A percentile compares a stretch with the other conserved stretches of the same genome.
phyloP scores from a whole-genome alignment of 352 stramenopile genomes.

The Elongisporangium undulatum region DNA sequence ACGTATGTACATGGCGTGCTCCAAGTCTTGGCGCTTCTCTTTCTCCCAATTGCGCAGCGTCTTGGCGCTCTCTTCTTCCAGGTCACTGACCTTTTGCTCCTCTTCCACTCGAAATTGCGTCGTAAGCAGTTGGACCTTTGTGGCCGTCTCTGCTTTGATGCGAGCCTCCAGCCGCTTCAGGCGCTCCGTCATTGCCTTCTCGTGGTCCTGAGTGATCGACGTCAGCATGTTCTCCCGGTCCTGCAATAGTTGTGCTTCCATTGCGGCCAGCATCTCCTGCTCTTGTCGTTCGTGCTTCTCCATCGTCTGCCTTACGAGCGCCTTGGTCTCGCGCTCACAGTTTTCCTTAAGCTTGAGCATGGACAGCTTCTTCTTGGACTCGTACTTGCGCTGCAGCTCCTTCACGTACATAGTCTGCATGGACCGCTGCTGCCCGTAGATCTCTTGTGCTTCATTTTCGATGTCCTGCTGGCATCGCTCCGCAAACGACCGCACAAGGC shows the following conservation, averaged over 20 bases:
- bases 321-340: conserved; percentile 50
- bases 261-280: conserved; percentile 18
- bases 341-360: conserved; percentile 39
- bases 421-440: conserved; percentile 27
- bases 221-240: conserved; percentile 29
- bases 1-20: conserved; percentile 35
- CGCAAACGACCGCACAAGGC: conserved; percentile 27
- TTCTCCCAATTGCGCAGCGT: conserved; percentile 30
- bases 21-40: conserved; percentile 36
- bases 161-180: conserved; percentile 31
- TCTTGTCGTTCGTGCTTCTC: conserved; percentile 45
- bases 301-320: conserved; percentile 31
- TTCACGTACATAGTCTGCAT: conserved; percentile 32
- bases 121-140: conserved; percentile 23
- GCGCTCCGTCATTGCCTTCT: conserved; percentile 28
- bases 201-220: conserved; percentile 28
- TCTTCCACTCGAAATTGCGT: conserved; percentile 32
- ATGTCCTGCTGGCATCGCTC: conserved; percentile 31
- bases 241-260: conserved; percentile 19
- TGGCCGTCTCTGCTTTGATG: conserved; percentile 29
- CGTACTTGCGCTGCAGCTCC: conserved; percentile 57
- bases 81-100: conserved; percentile 15
- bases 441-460: conserved; percentile 17
- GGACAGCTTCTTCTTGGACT: conserved; percentile 55
- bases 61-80: conserved; percentile 25